Conservation (phyloP, 768 basidiomycete species). For the Mycena galopus region DNA sequence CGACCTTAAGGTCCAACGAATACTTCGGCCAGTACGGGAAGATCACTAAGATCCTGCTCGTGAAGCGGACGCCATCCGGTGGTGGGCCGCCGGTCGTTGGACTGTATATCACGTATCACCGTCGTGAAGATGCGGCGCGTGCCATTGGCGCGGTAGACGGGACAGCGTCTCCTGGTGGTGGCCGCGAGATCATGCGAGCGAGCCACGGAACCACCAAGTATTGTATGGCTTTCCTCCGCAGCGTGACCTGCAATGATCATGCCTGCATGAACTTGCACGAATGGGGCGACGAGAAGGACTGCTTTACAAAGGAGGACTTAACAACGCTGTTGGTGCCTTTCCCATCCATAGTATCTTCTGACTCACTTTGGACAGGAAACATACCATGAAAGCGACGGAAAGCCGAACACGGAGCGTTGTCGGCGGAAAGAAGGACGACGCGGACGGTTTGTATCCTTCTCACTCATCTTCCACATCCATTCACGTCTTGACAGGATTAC, state of each 20-base stretch:
- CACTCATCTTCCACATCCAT: slow-evolving; percentile 28
- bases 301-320: slow-evolving; percentile 96
- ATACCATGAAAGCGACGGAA: slow-evolving; percentile 92
- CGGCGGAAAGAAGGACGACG: slow-evolving; percentile 71
- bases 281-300: slow-evolving; percentile 98
- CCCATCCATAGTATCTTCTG: slow-evolving; percentile 16
- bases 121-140: slow-evolving; percentile 94
- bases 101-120: slow-evolving; percentile 96
- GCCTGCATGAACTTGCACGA: slow-evolving; percentile 96
- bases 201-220: slow-evolving; percentile 98
- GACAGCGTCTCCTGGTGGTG: slow-evolving; percentile 89
- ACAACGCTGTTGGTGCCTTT: slow-evolving; percentile 79
- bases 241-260: slow-evolving; percentile 85
- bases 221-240: slow-evolving; percentile 94
- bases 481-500: slow-evolving; percentile 60
- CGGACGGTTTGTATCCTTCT: slow-evolving; percentile 52
- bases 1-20: slow-evolving; percentile 92
- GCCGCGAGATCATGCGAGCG: slow-evolving; percentile 90
- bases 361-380: slow-evolving; percentile 70
- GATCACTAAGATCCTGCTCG: slow-evolving; percentile 94
- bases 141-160: slow-evolving; percentile 96
- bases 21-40: slow-evolving; percentile 99
- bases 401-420: slow-evolving; percentile 65
- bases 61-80: slow-evolving; percentile 87
- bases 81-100: slow-evolving; percentile 84